phyloP scores from a whole-genome alignment of 2,329 filamentous ascomycete genomes.

The Didymella segeticola region DNA sequence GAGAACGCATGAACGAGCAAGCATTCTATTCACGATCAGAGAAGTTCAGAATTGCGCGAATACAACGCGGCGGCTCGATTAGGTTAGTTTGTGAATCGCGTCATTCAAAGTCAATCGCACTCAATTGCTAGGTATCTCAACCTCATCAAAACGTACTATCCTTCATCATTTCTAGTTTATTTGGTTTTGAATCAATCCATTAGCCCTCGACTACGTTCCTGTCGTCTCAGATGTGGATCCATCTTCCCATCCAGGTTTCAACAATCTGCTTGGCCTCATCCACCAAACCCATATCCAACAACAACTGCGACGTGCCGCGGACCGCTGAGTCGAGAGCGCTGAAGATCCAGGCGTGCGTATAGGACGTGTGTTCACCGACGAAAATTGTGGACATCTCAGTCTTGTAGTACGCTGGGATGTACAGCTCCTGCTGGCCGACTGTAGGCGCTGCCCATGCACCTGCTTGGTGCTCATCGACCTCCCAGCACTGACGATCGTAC shows the following conservation, averaged over 20 bases:
- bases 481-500: slow-evolving; percentile 71
- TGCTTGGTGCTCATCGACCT: slow-evolving; percentile 65
- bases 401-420: slow-evolving; percentile 74
- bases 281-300: slow-evolving; percentile 69
- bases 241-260: slow-evolving; percentile 72
- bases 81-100: slow-evolving; percentile 7
- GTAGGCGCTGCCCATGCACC: slow-evolving; percentile 68
- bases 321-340: slow-evolving; percentile 72
- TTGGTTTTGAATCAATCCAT: not conserved
- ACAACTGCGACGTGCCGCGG: slow-evolving; percentile 67
- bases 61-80: not conserved
- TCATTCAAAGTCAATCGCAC: not conserved
- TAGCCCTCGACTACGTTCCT: not conserved
- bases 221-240: slow-evolving; percentile 55
- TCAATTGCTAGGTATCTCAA: not conserved
- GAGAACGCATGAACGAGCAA: too few species aligned
- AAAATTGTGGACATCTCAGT: slow-evolving; percentile 74
- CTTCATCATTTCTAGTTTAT: not conserved
- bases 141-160: not conserved
- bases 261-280: slow-evolving; percentile 72
- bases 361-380: slow-evolving; percentile 70
- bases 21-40: too few species aligned
- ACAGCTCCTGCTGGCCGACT: slow-evolving; percentile 71
- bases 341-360: slow-evolving; percentile 75
- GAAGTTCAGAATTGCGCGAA: too few species aligned